These are phyloP conservation scores for Diutina neorugosa DNA, from an alignment of 1,139 yeast genomes.

Conservation along the genomic window DNA sequence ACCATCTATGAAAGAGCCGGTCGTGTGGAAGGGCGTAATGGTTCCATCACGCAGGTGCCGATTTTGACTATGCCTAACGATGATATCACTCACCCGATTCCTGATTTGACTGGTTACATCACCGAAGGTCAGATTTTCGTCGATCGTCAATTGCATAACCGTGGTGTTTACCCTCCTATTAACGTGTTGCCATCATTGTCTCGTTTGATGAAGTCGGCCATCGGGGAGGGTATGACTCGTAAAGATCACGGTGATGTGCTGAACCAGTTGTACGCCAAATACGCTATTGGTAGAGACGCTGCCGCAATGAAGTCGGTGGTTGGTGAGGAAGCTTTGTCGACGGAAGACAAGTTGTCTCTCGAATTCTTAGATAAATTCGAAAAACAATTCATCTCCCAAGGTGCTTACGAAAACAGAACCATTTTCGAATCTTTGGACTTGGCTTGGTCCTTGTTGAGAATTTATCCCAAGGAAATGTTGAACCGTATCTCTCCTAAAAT, in stretches of 20 bases:
- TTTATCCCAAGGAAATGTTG: conserved; percentile 96
- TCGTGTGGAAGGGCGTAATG: conserved; percentile 98
- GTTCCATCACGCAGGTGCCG: conserved; percentile 97
- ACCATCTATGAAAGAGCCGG: conserved; percentile 99
- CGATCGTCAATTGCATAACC: conserved; percentile 91
- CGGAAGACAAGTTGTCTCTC: conserved; percentile 91
- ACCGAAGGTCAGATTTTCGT: conserved; percentile 97
- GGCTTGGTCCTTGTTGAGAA: conserved; percentile 96
- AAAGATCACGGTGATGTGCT: conserved; percentile 99
- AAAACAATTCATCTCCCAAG: conserved; percentile 88
- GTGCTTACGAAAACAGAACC: conserved; percentile 90
- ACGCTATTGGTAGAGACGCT: conserved; percentile 99
- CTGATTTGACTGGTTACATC: conserved; percentile 98
- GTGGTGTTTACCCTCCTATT: conserved; percentile 97
- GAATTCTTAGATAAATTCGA: conserved; percentile 97
- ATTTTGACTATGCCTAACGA: conserved; percentile 99
- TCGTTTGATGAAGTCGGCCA: conserved; percentile 97
- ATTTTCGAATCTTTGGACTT: conserved; percentile 92
- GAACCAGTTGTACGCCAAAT: conserved; percentile 95
- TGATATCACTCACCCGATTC: conserved; percentile 98
- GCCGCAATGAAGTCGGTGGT: conserved; percentile 99
- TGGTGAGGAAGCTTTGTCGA: conserved; percentile 97
- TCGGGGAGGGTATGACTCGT: conserved; percentile 99
- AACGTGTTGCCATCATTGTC: conserved; percentile 95
- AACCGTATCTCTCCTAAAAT: conserved; percentile 98